Evolutionary conservation across 2,329 filamentous ascomycete genomes (phyloP).

Genomic region (Hypoxylon sp.): DNA sequence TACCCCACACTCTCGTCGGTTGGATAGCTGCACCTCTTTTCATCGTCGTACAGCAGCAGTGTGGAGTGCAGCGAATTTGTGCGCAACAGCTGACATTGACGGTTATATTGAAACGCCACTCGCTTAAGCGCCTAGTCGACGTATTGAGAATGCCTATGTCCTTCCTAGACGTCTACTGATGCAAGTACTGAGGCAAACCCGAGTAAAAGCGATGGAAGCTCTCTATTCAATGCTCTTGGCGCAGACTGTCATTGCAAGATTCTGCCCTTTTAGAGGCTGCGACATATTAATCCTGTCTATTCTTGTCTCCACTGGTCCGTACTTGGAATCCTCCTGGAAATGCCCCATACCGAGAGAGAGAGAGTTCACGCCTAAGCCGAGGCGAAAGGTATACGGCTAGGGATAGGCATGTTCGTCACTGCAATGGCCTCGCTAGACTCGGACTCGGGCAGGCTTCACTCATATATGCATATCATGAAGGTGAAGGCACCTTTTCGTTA

Average conservation of each 20-base stretch:
- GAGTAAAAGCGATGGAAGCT: slow-evolving; percentile 48
- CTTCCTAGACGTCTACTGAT: slow-evolving; percentile 41
- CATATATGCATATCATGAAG: slow-evolving; percentile 27
- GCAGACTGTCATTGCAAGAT: slow-evolving; percentile 38
- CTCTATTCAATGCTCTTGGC: slow-evolving; percentile 40
- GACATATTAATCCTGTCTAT: slow-evolving; percentile 48
- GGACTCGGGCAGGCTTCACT: neutral
- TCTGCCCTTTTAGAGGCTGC: slow-evolving; percentile 39
- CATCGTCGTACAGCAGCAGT: slow-evolving; percentile 47
- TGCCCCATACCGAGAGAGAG: slow-evolving; percentile 19
- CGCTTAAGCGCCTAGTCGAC: slow-evolving; percentile 50
- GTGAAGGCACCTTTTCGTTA: slow-evolving; percentile 1
- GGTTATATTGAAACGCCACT: slow-evolving; percentile 49
- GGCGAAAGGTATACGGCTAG: neutral
- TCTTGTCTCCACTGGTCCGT: slow-evolving; percentile 44
- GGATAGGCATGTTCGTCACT: slow-evolving; percentile 6
- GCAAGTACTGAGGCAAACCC: slow-evolving; percentile 48
- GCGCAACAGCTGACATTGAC: slow-evolving; percentile 47
- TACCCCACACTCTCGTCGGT: slow-evolving; percentile 50
- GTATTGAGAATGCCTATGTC: slow-evolving; percentile 36
- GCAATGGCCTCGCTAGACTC: slow-evolving; percentile 11
- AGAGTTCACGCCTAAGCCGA: slow-evolving; percentile 22
- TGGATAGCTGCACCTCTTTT: slow-evolving; percentile 44
- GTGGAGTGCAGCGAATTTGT: slow-evolving; percentile 51
- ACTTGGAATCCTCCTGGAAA: slow-evolving; percentile 35